Base-by-base conservation (phyloP, 805 yeast genomes). In the Teunomyces stri region DNA sequence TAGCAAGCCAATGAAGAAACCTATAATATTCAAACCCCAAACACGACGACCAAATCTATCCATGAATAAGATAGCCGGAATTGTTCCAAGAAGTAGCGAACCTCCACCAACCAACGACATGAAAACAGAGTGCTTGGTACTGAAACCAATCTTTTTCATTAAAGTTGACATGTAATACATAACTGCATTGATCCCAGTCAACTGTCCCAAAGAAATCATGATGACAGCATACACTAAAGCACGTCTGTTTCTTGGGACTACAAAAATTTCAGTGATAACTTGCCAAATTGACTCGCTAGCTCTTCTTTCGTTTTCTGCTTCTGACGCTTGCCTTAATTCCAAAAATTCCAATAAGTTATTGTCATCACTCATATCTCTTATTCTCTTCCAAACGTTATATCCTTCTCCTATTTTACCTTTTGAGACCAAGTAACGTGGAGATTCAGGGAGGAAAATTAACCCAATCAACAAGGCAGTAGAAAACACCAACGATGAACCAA, bases 101-200 rank as follows among this genome's bases (percentile, higher is more conserved):
- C 84, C 87, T 56, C 87, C 87, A 44, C 86, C 86, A 18, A 82
- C 87, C 58, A 81, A 72, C 6, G 87, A 81, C 87, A 82, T 81
- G 56, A 81, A 79, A 6, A 82, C 85, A 20, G 84, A 67, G 44
- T 74, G 62, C 57, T 77, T 77, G 16, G 64, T 63, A 48, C 61
- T 51, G 64, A 83, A 82, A 6, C 86, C 86, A 57, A 82, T 79
- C 29, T 70, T 66, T 2, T 56, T 59, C 81, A 82, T 76, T 58
- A 82, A 65, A 3, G 77, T 78, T 41, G 85, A 75, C 79, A 82
- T 74, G 63, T 82, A 79, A 68, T 82, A 82, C 79, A 82, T 73
- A 49, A 82, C 76, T 35, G 83, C 87, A 56, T 82, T 82, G 55
- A 82, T 78, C 70, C 87, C 87, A 4, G 87, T 81, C 66, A 82